phyloP scores from a whole-genome alignment of 345 rosid genomes.

The Brassica carinata region DNA sequence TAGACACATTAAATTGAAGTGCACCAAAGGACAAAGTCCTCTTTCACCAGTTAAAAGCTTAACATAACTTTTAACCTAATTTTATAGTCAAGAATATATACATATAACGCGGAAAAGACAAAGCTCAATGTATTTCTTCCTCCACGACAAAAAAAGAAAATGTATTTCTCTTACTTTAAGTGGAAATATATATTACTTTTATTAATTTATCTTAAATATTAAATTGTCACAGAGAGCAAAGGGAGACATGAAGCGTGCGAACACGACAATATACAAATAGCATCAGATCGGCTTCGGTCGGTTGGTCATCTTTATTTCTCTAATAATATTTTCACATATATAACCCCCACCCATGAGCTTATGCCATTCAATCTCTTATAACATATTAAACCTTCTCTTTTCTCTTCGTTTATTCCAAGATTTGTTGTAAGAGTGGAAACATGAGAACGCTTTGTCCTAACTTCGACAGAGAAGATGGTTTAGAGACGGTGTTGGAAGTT shows the following conservation, averaged over 20 bases:
- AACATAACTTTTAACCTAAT: neutral
- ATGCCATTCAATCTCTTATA: conserved; percentile 26
- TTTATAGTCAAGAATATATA: neutral
- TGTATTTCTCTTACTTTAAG: neutral
- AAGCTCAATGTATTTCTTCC: conserved; percentile 18
- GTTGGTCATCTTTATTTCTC: conserved; percentile 33
- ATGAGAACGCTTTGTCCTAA: conserved; percentile 92
- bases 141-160: conserved; percentile 9
- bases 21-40: conserved; percentile 30
- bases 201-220: conserved; percentile 3
- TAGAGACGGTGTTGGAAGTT: conserved; percentile 87
- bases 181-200: neutral
- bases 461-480: conserved; percentile 71
- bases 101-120: conserved; percentile 9
- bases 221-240: conserved; percentile 20
- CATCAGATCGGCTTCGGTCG: conserved; percentile 41
- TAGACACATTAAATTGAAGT: conserved; percentile 3
- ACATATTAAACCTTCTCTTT: conserved; percentile 2
- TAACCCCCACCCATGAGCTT: conserved; percentile 22
- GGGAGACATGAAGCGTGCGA: conserved; percentile 47
- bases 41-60: conserved; percentile 26
- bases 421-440: conserved; percentile 11
- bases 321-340: conserved; percentile 23
- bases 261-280: conserved; percentile 45
- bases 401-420: conserved; percentile 10